Conservation (phyloP, 2,329 filamentous ascomycete genomes). For the Colletotrichum sp. region DNA sequence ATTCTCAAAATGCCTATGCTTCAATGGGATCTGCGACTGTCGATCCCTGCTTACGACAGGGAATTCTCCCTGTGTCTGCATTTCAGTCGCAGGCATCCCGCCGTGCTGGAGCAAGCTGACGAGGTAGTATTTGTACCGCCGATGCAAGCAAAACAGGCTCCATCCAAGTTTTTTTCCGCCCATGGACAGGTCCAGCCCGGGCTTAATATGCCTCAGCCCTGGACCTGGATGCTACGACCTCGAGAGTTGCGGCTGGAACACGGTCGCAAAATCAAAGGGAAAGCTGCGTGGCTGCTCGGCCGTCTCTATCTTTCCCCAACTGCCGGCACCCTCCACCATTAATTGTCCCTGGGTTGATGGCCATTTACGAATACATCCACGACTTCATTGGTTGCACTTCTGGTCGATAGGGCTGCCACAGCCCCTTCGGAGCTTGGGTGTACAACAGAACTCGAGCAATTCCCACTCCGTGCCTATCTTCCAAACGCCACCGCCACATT, state of each 20-base stretch:
- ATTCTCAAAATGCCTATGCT: constrained; percentile 5
- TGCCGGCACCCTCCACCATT: not conserved
- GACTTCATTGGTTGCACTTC: not conserved
- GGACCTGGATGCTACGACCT: not conserved
- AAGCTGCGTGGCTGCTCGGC: not conserved
- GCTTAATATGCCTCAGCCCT: not conserved
- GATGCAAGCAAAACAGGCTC: not conserved
- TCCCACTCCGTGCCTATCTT: not conserved
- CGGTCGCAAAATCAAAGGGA: not conserved
- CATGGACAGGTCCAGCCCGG: not conserved
- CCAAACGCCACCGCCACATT: not conserved
- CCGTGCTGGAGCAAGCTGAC: not conserved
- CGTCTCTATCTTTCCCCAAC: not conserved
- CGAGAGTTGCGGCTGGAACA: not conserved
- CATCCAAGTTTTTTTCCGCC: not conserved
- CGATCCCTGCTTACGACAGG: not conserved
- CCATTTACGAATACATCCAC: not conserved
- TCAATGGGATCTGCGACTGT: not conserved
- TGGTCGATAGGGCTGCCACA: not conserved
- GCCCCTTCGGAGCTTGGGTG: not conserved
- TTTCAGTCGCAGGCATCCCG: not conserved
- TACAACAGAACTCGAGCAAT: not conserved
- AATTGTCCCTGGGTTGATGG: not conserved
- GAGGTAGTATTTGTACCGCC: not conserved
- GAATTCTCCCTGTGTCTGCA: not conserved